Evolutionary conservation across 495 filamentous ascomycete genomes (phyloP), one percentile per base, ranked within the genome.

Genomic region (Penicillium desertorum): DNA sequence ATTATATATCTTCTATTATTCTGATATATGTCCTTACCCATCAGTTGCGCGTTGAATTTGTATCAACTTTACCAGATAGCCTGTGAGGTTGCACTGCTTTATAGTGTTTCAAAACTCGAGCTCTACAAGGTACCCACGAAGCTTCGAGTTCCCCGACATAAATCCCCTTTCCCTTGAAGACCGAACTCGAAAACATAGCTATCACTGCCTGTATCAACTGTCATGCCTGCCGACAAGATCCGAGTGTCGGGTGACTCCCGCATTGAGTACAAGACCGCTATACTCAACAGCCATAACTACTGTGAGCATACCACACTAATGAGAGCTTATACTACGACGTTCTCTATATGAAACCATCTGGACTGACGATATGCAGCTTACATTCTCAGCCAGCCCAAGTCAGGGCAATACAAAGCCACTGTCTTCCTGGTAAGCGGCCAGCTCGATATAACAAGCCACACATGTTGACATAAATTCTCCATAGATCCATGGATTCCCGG

Each of bases 401-500:
- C 67, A n/a, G 79, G 75, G 34, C 67, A 72, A 47, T 79, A 81
- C 30, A 71, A 66, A 61, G 83, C 72, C 25, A 92, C 88, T 2
- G 79, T 89, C 27, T 80, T 94, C 58, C 79, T 91, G 69, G 85
- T 87, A 61, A 57, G 74, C 39, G 29, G 1, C 12, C 19, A 20
- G 39, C 23, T 17, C 22, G 17, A 14, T 25, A 17, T 51, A 48
- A 50, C 48, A 54, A 63, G 1, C 54, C 23, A n/a, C 25, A 43
- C 16, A 16, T 23, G 9, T 43, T 53, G 9, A 56, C 20, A 42
- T 20, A 36, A 45, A 9, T 39, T 17, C 7, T 29, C 44, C 39
- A 14, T 57, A 84, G 81, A 75, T 87, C 56, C 85, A 87, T 70
- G 84, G 85, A 54, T 89, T 78, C 67, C 84, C 88, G 2, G 88